Conservation (phyloP, 108 stramenopile species). For the Epipyxis sp. region DNA sequence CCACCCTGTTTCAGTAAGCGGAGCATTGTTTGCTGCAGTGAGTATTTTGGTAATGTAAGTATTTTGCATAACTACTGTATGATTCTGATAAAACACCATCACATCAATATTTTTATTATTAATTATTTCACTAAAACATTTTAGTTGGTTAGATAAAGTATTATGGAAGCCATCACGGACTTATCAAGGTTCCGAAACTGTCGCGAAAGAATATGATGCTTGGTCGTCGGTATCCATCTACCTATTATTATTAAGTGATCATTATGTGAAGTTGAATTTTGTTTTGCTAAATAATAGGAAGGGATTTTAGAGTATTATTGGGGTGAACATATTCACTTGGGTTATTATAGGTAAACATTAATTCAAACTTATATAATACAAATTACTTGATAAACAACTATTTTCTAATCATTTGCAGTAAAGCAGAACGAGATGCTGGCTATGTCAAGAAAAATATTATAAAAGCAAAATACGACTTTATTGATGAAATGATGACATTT, state of each 20-base stretch:
- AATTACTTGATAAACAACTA: background rate
- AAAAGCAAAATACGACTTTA: conserved; percentile 90
- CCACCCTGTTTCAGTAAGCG: too few species aligned
- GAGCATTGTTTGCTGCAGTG: too few species aligned
- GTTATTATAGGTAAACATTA: conserved; percentile 73
- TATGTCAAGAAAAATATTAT: conserved; percentile 70
- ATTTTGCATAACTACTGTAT: too few species aligned
- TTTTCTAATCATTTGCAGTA: background rate
- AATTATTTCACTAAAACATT: too few species aligned
- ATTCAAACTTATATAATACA: conserved; percentile 40
- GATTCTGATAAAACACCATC: too few species aligned
- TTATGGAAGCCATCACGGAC: conserved; percentile 61
- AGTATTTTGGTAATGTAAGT: too few species aligned
- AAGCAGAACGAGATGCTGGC: background rate
- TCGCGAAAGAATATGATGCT: conserved; percentile 79
- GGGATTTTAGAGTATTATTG: conserved; percentile 96
- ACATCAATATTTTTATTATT: too few species aligned
- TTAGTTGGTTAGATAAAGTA: too few species aligned
- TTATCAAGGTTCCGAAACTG: conserved; percentile 62
- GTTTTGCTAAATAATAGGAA: conserved; percentile 57
- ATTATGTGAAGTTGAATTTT: background rate
- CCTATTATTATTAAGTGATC: background rate
- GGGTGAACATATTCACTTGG: conserved; percentile 97
- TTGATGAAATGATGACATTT: conserved; percentile 94
- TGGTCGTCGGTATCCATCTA: conserved; percentile 50